A percentile compares a stretch with the other conserved stretches of the same genome.
Conservation (phyloP, 2,329 filamentous ascomycete species). For the Ophiocordyceps sinensis region DNA sequence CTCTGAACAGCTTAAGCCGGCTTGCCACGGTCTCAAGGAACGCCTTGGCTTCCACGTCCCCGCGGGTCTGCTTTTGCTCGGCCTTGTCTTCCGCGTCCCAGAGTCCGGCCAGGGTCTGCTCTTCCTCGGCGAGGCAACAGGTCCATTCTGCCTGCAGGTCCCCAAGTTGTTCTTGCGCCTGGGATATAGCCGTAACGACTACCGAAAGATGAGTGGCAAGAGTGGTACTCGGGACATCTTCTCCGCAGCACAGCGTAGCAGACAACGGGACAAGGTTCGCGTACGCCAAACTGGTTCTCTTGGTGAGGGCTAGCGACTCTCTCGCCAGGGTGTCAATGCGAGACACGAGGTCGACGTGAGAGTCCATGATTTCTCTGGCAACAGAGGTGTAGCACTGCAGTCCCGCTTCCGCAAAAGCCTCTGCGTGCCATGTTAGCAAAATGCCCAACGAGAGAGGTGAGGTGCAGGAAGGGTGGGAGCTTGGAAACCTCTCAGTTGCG, state of each 20-base stretch:
- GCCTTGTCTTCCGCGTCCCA: not conserved
- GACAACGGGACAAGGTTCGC: constrained; percentile 15
- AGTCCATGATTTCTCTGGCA: constrained; percentile 8
- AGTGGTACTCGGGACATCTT: constrained; percentile 9
- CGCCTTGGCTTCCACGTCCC: not conserved
- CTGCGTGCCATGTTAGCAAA: constrained; percentile 3
- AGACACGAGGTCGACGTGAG: constrained; percentile 9
- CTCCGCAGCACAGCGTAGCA: constrained; percentile 15
- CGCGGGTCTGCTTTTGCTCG: no score
- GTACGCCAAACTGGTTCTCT: constrained; percentile 10
- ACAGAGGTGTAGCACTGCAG: constrained; percentile 8
- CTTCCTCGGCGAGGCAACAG: constrained; percentile 8
- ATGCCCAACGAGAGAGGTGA: not conserved
- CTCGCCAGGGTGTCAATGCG: constrained; percentile 8
- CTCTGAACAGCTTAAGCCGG: not conserved
- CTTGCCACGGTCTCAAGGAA: not conserved
- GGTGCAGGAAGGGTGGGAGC: not conserved
- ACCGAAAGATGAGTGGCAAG: constrained; percentile 11
- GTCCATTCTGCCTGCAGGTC: constrained; percentile 12
- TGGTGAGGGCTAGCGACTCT: constrained; percentile 5
- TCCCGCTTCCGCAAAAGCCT: constrained; percentile 10
- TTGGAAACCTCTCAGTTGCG: constrained; percentile 8
- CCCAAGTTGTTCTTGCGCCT: constrained; percentile 11
- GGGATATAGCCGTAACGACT: constrained; percentile 8
- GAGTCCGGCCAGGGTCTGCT: no score